Conservation (phyloP, 202 grass and related monocot genomes). For the Schoenoplectus tabernaemontani region DNA sequence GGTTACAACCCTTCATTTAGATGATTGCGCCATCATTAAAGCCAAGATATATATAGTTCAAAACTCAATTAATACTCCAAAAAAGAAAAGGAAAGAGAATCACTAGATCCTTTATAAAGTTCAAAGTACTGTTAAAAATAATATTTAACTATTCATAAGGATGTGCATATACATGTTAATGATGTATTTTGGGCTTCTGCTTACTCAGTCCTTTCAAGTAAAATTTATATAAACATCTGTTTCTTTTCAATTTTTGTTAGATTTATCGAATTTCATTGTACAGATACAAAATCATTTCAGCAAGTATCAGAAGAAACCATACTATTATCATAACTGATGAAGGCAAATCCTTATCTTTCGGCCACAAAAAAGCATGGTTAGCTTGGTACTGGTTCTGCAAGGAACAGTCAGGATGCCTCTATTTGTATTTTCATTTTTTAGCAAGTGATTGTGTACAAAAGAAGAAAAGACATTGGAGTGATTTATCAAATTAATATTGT, state of each 20-base stretch:
- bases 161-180: too few relatives aligned
- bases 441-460: not conserved
- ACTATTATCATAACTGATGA: conserved; percentile 78
- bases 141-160: too few relatives aligned
- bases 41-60: conserved; percentile 50
- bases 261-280: conserved; percentile 8
- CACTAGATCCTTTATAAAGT: too few relatives aligned
- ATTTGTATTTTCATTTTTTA: conserved; percentile 5
- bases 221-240: too few relatives aligned
- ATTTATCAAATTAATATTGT: not conserved
- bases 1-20: conserved; percentile 31
- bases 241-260: too few relatives aligned
- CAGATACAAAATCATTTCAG: conserved; percentile 68
- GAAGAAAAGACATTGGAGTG: not conserved
- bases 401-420: too few relatives aligned
- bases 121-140: too few relatives aligned
- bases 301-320: conserved; percentile 69
- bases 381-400: too few relatives aligned
- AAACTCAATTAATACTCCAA: too few relatives aligned
- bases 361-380: conserved; percentile 85
- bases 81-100: too few relatives aligned
- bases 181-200: too few relatives aligned
- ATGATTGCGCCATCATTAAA: conserved; percentile 52
- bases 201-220: too few relatives aligned
- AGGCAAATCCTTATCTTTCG: conserved; percentile 72